A percentile compares a stretch with the other conserved stretches of the same genome.
phyloP scores from a whole-genome alignment of 2,329 filamentous ascomycete genomes.

The Fusarium protoensiforme region DNA sequence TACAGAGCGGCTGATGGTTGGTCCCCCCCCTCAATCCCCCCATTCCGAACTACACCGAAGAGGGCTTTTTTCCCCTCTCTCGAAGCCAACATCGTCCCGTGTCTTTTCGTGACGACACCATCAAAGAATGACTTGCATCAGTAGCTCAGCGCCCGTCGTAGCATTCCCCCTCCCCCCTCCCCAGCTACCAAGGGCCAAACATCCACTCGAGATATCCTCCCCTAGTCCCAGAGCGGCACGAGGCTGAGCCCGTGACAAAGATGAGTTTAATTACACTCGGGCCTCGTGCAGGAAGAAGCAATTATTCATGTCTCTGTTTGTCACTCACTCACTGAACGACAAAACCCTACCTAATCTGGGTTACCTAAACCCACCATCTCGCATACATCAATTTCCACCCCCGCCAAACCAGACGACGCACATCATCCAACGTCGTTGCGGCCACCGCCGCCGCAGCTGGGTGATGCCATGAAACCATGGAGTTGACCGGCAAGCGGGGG shows the following conservation, averaged over 20 bases:
- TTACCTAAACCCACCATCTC: neutral
- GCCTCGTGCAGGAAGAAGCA: constrained; percentile 4
- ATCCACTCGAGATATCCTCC: neutral
- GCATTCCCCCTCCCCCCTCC: neutral
- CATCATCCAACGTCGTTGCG: constrained; percentile 1
- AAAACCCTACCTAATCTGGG: neutral
- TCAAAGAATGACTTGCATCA: constrained; percentile 39
- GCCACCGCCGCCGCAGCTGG: neutral
- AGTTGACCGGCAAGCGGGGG: neutral
- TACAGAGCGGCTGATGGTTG: constrained; percentile 27
- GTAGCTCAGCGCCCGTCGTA: constrained; percentile 18
- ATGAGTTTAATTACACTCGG: constrained; percentile 32
- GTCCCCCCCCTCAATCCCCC: constrained; percentile 2
- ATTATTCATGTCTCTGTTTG: neutral
- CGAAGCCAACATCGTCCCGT: constrained; percentile 11
- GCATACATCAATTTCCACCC: constrained; percentile 10
- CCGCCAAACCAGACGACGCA: neutral
- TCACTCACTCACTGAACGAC: neutral
- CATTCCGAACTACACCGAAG: constrained; percentile 8
- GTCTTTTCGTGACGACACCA: constrained; percentile 17
- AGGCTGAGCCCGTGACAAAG: constrained; percentile 31
- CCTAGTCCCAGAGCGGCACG: constrained; percentile 23
- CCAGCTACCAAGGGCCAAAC: neutral
- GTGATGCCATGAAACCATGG: constrained; percentile 1
- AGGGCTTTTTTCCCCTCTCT: neutral